A percentile compares a stretch with the other conserved stretches of the same genome.
Conservation (phyloP, 257 asterid genomes). For the Nicotiana paniculata region DNA sequence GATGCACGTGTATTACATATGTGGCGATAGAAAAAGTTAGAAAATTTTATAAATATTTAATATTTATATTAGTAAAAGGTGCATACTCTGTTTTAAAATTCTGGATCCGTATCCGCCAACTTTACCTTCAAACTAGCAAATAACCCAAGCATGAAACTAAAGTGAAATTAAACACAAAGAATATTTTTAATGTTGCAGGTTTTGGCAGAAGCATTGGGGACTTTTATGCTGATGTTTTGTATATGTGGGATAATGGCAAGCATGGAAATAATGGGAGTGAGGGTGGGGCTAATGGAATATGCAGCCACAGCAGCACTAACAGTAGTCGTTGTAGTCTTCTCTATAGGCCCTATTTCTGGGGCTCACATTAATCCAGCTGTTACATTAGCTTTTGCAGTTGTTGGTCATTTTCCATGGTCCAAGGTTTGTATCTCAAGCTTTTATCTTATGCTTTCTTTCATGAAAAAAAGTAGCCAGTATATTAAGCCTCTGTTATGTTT, state of each 20-base stretch:
- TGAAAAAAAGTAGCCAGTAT: too few species aligned
- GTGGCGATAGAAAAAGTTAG: too few species aligned
- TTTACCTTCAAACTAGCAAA: background rate
- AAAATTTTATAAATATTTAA: too few species aligned
- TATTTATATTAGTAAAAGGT: too few species aligned
- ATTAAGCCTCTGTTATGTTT: accelerated
- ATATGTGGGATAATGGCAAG: conserved; percentile 65
- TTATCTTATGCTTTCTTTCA: background rate
- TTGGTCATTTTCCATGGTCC: conserved; percentile 82
- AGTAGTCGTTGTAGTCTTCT: conserved; percentile 53
- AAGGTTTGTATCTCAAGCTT: conserved; percentile 26
- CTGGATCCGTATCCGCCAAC: background rate
- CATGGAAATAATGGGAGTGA: conserved; percentile 42
- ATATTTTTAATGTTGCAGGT: conserved; percentile 35
- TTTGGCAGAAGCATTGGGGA: conserved; percentile 69
- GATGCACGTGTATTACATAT: background rate
- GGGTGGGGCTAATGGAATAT: conserved; percentile 58
- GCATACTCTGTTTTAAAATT: background rate
- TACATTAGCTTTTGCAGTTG: conserved; percentile 63
- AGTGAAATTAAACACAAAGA: background rate
- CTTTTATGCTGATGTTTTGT: conserved; percentile 62
- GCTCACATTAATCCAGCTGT: conserved; percentile 92
- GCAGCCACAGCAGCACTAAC: conserved; percentile 78
- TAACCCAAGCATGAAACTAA: background rate
- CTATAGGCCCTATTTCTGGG: conserved; percentile 74